Evolutionary conservation across 2,329 filamentous ascomycete genomes (phyloP).

Genomic region (Diaporthe helianthi): DNA sequence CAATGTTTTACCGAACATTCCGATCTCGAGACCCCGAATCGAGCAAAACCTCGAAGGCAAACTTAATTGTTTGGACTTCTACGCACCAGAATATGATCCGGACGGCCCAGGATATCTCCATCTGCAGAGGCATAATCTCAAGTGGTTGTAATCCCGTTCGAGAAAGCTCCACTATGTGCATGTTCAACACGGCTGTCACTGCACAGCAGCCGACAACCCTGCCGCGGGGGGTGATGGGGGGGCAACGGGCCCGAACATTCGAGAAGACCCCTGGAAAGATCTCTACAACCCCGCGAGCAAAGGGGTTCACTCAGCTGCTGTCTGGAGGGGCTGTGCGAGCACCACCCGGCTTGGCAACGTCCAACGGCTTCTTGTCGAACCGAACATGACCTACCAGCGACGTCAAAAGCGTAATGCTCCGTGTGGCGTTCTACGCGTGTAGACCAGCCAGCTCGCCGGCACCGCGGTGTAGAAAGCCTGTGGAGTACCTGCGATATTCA

Average conservation of each 20-base stretch:
- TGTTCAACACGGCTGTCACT: neutral
- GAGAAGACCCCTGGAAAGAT: constrained; percentile 11
- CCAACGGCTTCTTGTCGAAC: neutral
- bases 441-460: neutral
- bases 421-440: neutral
- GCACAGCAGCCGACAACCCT: neutral
- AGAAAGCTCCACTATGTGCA: neutral
- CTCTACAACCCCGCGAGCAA: neutral
- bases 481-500: neutral
- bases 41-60: neutral
- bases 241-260: constrained; percentile 1
- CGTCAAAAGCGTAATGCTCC: neutral
- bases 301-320: neutral
- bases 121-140: neutral
- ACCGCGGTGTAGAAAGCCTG: neutral
- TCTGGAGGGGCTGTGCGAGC: neutral
- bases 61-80: neutral
- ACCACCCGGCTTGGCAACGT: constrained; percentile 1
- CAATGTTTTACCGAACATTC: neutral
- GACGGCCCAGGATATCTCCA: neutral
- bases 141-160: neutral
- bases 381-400: neutral
- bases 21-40: neutral
- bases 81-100: neutral
- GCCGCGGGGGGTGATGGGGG: neutral